These are phyloP conservation scores for Talaromyces pinophilus DNA, from an alignment of 2,329 filamentous ascomycete species.

Conservation along the genomic window DNA sequence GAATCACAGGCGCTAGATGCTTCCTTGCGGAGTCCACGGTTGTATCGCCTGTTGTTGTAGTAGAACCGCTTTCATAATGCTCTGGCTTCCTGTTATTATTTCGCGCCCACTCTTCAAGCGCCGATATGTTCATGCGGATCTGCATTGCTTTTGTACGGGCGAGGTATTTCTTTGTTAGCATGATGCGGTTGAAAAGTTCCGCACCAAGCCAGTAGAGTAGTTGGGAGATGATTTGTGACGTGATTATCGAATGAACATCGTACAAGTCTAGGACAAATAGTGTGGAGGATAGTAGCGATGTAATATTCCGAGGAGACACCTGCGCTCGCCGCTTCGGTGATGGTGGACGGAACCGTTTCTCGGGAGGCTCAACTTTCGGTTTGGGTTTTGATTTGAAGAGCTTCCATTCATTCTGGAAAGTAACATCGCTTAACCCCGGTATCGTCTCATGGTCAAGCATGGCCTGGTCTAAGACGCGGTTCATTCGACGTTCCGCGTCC, in stretches of 20 bases:
- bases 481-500: conserved; percentile 91
- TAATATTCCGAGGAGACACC: conserved; percentile 90
- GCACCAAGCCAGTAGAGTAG: conserved; percentile 94
- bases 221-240: conserved; percentile 85
- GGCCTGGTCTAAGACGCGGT: conserved; percentile 88
- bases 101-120: conserved; percentile 92
- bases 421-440: conserved; percentile 92
- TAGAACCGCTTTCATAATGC: conserved; percentile 91
- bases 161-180: conserved; percentile 92
- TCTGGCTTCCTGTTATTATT: conserved; percentile 91
- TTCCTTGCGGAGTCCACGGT: conserved; percentile 80
- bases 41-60: conserved; percentile 78
- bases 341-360: conserved; percentile 87
- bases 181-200: conserved; percentile 95
- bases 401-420: conserved; percentile 98
- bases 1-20: conserved; percentile 86
- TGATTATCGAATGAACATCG: conserved; percentile 96
- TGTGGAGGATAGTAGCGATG: conserved; percentile 90
- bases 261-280: conserved; percentile 98
- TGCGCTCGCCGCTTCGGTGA: conserved; percentile 92
- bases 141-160: conserved; percentile 99
- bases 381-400: conserved; percentile 90
- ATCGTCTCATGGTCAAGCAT: conserved; percentile 99
- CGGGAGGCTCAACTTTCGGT: conserved; percentile 80
- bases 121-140: conserved; percentile 97